Conservation (phyloP, 1,139 yeast species). For the Sugiyamaella paludigena region DNA sequence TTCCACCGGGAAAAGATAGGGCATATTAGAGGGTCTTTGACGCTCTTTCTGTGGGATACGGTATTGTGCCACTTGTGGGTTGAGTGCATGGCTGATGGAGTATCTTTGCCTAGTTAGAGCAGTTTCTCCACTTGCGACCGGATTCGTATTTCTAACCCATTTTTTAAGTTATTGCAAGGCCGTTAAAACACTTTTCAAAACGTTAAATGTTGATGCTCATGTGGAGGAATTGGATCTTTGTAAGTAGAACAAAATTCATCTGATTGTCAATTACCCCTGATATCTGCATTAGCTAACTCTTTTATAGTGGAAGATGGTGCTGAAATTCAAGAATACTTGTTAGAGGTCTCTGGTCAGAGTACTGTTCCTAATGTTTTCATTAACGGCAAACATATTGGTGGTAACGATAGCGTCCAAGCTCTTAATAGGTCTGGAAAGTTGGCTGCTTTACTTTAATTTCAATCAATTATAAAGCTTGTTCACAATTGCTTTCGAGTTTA, state of each 20-base stretch:
- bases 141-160: too few species aligned
- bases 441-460: conserved; percentile 22
- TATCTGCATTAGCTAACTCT: conserved; percentile 7
- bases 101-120: too few species aligned
- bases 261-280: conserved; percentile 21
- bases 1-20: too few species aligned
- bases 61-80: too few species aligned
- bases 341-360: conserved; percentile 77
- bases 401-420: conserved; percentile 78
- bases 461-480: not conserved
- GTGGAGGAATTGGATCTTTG: conserved; percentile 24
- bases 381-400: conserved; percentile 89
- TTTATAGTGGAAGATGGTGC: conserved; percentile 46
- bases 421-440: conserved; percentile 29
- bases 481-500: not conserved
- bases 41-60: too few species aligned
- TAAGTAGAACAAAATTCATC: conserved; percentile 13
- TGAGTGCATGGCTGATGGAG: too few species aligned
- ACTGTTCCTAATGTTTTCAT: conserved; percentile 94
- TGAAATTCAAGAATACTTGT: conserved; percentile 77
- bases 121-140: too few species aligned
- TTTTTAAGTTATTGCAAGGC: conserved; percentile 32
- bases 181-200: conserved; percentile 30
- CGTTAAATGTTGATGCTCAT: conserved; percentile 27
- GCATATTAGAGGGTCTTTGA: too few species aligned